Base-by-base conservation (phyloP, 2,329 filamentous ascomycete genomes). In the Akanthomyces uredinophilus region DNA sequence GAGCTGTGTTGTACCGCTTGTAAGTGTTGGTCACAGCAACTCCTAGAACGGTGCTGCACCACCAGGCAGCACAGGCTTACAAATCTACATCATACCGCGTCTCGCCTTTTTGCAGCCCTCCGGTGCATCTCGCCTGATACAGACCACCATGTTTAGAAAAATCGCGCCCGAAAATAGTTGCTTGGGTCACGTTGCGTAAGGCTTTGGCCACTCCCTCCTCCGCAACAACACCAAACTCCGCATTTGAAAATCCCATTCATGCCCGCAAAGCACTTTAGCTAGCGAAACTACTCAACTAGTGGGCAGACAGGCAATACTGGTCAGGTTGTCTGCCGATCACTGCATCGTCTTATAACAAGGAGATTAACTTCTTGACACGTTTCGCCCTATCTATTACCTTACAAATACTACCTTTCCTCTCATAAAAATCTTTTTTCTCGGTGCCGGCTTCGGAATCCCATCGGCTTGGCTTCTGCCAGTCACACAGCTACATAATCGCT, bases 221-320 rank as follows among this genome's bases (percentile, higher is more conserved):
- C 52, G 52, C 52, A 54, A 24, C 51, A 41, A 4, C n/a, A 4
- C 35, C 22, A 55, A 55, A 55, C 52, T 55, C 52, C 52, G 52
- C 52, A 55, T 32, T 14, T 22, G 29, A 22, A 47, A 22, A 44
- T 29, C 44, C 29, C 4, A 27, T n/a, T 24, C 16, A n/a, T 24
- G 18, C 37, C 18, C 14, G 8, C 18, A 39, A 44, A 43, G 35
- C 5, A 53, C 10, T 2, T 14, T 20, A 39, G 13, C 32, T 35
- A n/a, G 20, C 39, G 35, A 20, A 24, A 11, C 32, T 35, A 35
- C 37, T n/a, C 20, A 6, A 7, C 11, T 46, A 37, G 22, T 27
- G 22, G 14, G 11, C 27, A 6, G 46, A 29, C 46, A 29, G 24
- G 13, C 13, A 16, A 35, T 35, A 35, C n/a, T n/a, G 24, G 3